Percentiles rank a stretch among this genome's conserved stretches.
phyloP scores from a whole-genome alignment of 2,329 filamentous ascomycete species.

The Ceratocystis variospora region DNA sequence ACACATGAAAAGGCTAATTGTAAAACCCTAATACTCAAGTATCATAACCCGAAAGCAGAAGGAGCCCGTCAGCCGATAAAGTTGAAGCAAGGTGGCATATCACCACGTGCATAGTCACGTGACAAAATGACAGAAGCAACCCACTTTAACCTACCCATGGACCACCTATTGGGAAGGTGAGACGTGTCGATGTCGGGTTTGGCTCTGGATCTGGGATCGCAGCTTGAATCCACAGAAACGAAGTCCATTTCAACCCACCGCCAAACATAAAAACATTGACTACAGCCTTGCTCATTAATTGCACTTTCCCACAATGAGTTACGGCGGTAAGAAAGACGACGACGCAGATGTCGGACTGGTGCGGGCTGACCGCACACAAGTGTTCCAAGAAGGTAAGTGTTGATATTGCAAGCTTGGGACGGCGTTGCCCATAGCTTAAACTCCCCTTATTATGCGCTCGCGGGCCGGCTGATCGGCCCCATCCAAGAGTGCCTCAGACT shows the following conservation, averaged over 20 bases:
- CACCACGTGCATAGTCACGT: constrained; percentile 3
- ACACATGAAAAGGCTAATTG: no score
- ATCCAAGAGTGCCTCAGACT: no score
- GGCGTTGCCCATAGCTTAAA: constrained; percentile 7
- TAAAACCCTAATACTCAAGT: neutral
- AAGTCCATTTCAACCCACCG: constrained; percentile 6
- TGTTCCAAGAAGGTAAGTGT: constrained; percentile 88
- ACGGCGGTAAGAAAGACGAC: constrained; percentile 98
- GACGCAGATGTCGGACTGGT: constrained; percentile 87
- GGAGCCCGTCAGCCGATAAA: neutral
- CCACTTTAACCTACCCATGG: constrained; percentile 1
- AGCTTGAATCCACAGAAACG: constrained; percentile 11
- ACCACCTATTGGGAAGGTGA: constrained; percentile 9
- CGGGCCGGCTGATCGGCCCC: no score
- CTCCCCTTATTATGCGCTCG: constrained; percentile 3
- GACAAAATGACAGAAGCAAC: neutral
- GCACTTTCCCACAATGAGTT: constrained; percentile 58
- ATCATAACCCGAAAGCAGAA: neutral
- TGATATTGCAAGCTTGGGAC: neutral
- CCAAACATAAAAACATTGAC: constrained; percentile 2
- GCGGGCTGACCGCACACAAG: constrained; percentile 93
- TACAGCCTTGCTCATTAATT: constrained; percentile 19
- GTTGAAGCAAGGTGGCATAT: neutral
- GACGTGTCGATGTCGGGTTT: constrained; percentile 18
- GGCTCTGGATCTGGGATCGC: constrained; percentile 10